Evolutionary conservation across 108 stramenopile species (phyloP).

Genomic region (Aurantiochytrium sp.): DNA sequence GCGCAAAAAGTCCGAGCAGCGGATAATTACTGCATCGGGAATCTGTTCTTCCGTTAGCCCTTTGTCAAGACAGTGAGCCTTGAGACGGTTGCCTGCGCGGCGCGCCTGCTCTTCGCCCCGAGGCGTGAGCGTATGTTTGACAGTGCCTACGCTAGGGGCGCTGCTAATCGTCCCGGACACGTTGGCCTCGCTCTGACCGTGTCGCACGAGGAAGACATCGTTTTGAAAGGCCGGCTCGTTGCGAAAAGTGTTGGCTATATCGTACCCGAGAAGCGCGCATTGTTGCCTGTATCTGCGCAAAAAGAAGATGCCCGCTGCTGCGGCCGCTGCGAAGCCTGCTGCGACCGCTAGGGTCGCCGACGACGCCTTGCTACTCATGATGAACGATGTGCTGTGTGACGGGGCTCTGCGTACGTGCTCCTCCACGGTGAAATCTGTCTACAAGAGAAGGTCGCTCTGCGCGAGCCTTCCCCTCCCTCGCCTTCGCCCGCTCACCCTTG

Average conservation of each 20-base stretch:
- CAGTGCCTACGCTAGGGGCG: slow-evolving; percentile 56
- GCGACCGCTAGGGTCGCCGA: background rate
- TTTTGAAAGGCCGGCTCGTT: background rate
- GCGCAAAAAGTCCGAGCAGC: slow-evolving; percentile 52
- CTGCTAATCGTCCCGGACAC: slow-evolving; percentile 67
- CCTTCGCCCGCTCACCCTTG: too few species aligned
- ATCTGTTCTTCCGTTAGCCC: background rate
- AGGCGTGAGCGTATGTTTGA: slow-evolving; percentile 59
- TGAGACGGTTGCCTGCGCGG: slow-evolving; percentile 50
- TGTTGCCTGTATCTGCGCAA: background rate
- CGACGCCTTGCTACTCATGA: too few species aligned
- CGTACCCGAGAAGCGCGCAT: background rate
- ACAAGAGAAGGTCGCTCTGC: too few species aligned
- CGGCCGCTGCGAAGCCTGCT: background rate
- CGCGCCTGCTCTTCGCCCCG: slow-evolving; percentile 61
- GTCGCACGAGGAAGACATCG: slow-evolving; percentile 50
- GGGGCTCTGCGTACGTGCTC: too few species aligned
- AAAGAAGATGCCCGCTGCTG: background rate
- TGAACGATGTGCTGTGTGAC: too few species aligned
- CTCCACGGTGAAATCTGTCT: too few species aligned
- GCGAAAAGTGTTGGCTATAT: background rate
- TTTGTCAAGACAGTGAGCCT: background rate
- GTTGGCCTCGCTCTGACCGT: slow-evolving; percentile 76
- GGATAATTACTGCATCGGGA: background rate
- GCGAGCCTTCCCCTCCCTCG: too few species aligned